Percentiles rank a stretch among this genome's conserved stretches.
These are phyloP conservation scores for Arabidopsis lyrata DNA, from an alignment of 441 rosid species.

Conservation along the genomic window DNA sequence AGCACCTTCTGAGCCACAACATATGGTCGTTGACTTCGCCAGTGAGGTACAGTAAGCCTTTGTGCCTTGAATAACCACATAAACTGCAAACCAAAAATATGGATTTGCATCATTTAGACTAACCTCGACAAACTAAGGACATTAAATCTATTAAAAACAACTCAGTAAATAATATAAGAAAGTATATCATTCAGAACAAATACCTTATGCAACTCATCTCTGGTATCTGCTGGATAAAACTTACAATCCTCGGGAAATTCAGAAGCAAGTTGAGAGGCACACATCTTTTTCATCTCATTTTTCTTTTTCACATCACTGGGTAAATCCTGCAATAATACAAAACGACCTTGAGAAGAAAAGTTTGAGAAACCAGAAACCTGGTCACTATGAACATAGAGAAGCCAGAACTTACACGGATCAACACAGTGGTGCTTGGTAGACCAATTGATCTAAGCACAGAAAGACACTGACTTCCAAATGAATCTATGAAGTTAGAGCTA, in stretches of 20 bases:
- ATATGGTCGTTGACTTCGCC: conserved; percentile 89
- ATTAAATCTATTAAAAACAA: background rate
- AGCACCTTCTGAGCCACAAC: conserved; percentile 79
- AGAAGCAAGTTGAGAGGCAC: conserved; percentile 65
- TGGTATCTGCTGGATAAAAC: conserved; percentile 88
- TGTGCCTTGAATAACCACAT: conserved; percentile 88
- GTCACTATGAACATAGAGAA: conserved; percentile 13
- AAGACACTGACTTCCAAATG: conserved; percentile 85
- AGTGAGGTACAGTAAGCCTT: conserved; percentile 78
- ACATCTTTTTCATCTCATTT: conserved; percentile 72
- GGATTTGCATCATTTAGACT: conserved; percentile 16
- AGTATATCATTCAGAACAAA: background rate
- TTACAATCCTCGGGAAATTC: conserved; percentile 92
- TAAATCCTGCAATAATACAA: conserved; percentile 61
- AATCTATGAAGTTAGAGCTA: conserved; percentile 61
- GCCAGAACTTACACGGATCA: conserved; percentile 76
- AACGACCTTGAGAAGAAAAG: conserved; percentile 22
- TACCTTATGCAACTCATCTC: conserved; percentile 97
- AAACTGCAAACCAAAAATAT: conserved; percentile 60
- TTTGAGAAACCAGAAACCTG: conserved; percentile 7
- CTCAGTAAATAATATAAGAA: conserved; percentile 2
- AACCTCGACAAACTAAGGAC: background rate
- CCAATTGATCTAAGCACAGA: conserved; percentile 90
- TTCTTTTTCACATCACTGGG: conserved; percentile 72
- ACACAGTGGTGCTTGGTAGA: conserved; percentile 80